These are phyloP conservation scores for Prunus dulcis DNA, from an alignment of 306 rosid species.

Conservation along the genomic window DNA sequence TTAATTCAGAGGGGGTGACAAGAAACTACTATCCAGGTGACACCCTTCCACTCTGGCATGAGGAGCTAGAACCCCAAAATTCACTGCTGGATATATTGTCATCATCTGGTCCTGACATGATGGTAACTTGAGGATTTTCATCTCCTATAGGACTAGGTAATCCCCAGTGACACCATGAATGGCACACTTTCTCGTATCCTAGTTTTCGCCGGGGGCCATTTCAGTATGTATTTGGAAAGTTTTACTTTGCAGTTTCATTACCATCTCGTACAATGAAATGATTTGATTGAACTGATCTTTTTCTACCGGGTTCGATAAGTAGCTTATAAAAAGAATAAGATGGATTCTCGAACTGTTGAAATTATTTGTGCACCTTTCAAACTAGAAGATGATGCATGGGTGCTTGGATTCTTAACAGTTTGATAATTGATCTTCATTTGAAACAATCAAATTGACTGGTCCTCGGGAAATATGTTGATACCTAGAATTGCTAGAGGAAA, in stretches of 20 bases:
- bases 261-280: not conserved
- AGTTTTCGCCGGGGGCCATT: not conserved
- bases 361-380: not conserved
- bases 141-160: not conserved
- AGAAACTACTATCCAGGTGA: constrained; percentile 79
- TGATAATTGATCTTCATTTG: not conserved
- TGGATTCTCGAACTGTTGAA: not conserved
- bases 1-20: constrained; percentile 86
- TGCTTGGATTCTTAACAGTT: not conserved
- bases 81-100: constrained; percentile 64
- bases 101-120: not conserved
- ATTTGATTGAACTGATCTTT: not conserved
- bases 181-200: not conserved
- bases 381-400: no score
- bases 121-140: not conserved
- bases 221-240: not conserved
- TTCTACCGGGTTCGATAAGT: no score
- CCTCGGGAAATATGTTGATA: not conserved
- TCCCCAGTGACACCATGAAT: not conserved
- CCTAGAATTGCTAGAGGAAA: not conserved
- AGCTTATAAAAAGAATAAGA: not conserved
- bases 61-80: constrained; percentile 69
- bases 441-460: not conserved
- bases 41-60: constrained; percentile 82
- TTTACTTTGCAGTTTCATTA: not conserved